These are phyloP conservation scores for Ogataea wickerhamii DNA, from an alignment of 805 yeast genomes.

Conservation along the genomic window DNA sequence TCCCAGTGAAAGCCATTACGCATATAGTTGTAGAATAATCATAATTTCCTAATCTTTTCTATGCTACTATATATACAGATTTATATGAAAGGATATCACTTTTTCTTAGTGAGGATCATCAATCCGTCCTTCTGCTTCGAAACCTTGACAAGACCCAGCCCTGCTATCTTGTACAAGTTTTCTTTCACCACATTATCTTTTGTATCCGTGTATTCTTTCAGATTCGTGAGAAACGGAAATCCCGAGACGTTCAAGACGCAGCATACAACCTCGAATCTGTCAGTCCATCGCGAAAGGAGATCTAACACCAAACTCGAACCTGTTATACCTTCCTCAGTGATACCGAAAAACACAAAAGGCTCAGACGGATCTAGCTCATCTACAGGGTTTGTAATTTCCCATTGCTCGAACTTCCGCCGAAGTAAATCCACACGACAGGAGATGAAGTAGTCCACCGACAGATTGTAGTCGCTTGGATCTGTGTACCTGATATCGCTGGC, in stretches of 20 bases:
- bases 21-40: too few species aligned
- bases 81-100: slow-evolving; percentile 2
- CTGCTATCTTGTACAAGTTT: slow-evolving; percentile 24
- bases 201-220: slow-evolving; percentile 7
- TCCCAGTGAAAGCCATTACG: slow-evolving; percentile 20
- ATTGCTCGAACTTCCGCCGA: slow-evolving; percentile 4
- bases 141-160: slow-evolving; percentile 25
- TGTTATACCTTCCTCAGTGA: slow-evolving; percentile 17
- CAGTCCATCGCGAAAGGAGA: slow-evolving; percentile 2
- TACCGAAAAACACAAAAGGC: slow-evolving; percentile 12
- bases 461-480: slow-evolving; percentile 22
- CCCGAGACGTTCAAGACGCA: slow-evolving; percentile 23
- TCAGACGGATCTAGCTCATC: slow-evolving; percentile 1
- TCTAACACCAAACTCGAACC: slow-evolving; percentile 10
- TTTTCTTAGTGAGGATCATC: slow-evolving; percentile 16
- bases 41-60: too few species aligned
- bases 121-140: slow-evolving; percentile 17
- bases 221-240: slow-evolving; percentile 21
- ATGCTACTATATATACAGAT: too few species aligned
- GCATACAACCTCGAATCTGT: slow-evolving; percentile 12
- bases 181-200: slow-evolving; percentile 9
- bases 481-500: slow-evolving; percentile 2
- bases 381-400: background rate
- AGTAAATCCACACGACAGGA: slow-evolving; percentile 8
- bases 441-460: slow-evolving; percentile 21